Evolutionary conservation across 192 early-diverging fungal species (phyloP), one percentile per base, ranked within the genome.

Genomic region (Lobosporangium transversale): DNA sequence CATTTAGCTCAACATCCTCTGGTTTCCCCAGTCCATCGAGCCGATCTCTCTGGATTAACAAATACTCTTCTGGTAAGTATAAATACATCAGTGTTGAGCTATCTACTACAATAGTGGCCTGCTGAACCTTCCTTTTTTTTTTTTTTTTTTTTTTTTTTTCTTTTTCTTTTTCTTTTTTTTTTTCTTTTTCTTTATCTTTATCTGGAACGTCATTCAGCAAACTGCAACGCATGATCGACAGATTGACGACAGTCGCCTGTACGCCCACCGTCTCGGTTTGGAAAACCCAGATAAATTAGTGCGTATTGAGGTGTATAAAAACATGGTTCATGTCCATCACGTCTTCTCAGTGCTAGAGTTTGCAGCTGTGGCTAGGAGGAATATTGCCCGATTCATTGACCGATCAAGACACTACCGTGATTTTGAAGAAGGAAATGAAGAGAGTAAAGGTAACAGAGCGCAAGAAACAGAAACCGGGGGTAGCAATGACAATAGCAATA

Each of bases 281-380:
- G 70, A 50, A 0, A 75, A 75, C 26, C 70, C 50, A 0, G 45
- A 49, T 4, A 54, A 47, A 40, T 24, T 75, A 18, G 37, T 52
- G 9, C 27, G 63, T 12, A 59, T 75, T 44, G 63, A 75, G 36
- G 44, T 42, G 21, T 75, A 75, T 45, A 44, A 40, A 33, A 47
- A 61, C 30, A 66, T 66, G 62, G 44, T 61, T 31, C 70, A 75
- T 33, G 70, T 75, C 33, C 70, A 75, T 32, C 70, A 75, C 20
- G 50, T 61, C 30, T 52, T 66, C 4, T 17, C 57, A 6, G 20
- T 66, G 12, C 63, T 75, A 35, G 17, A 49, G 8, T 20, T 45
- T 0, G 57, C 57, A 0, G 26, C 15, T 15, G 33, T 60, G 5
- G 70, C 57, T 3, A 20, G 29, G 56, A 60, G 15, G 27, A 75